Percentiles rank a stretch among this genome's conserved stretches.
phyloP scores from a whole-genome alignment of 306 rosid species.

The Albizia julibrissin region DNA sequence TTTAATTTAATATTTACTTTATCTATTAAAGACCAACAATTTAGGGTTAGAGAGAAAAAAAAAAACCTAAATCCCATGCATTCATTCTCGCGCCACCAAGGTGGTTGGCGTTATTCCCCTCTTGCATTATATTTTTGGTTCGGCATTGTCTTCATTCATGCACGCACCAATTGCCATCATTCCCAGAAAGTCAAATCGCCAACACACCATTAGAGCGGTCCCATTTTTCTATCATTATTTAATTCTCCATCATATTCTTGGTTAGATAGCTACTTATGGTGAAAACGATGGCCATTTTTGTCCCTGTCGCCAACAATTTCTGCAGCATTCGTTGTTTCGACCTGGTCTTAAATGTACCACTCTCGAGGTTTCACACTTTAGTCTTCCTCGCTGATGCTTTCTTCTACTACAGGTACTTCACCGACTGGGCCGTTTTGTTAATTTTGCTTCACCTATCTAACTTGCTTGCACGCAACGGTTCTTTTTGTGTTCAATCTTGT shows the following conservation, averaged over 20 bases:
- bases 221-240: neutral
- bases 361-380: conserved; percentile 4
- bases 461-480: neutral
- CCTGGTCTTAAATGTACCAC: conserved; percentile 43
- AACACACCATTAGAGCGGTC: neutral
- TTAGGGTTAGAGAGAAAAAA: no score
- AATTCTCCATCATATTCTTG: neutral
- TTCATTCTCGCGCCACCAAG: neutral
- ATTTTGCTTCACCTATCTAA: conserved; percentile 7
- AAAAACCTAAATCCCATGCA: neutral
- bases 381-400: neutral
- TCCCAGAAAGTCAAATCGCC: conserved; percentile 23
- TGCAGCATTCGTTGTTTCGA: conserved; percentile 31
- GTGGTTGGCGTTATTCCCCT: neutral
- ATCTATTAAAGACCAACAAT: no score
- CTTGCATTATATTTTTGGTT: neutral
- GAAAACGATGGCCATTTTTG: conserved; percentile 38
- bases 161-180: no score
- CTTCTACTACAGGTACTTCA: neutral
- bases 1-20: no score
- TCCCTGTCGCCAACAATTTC: neutral
- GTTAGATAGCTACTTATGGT: neutral
- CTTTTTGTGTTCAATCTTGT: neutral
- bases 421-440: neutral
- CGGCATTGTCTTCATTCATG: neutral